Evolutionary conservation across 2,329 filamentous ascomycete genomes (phyloP).

Genomic region (Huntiella savannae): DNA sequence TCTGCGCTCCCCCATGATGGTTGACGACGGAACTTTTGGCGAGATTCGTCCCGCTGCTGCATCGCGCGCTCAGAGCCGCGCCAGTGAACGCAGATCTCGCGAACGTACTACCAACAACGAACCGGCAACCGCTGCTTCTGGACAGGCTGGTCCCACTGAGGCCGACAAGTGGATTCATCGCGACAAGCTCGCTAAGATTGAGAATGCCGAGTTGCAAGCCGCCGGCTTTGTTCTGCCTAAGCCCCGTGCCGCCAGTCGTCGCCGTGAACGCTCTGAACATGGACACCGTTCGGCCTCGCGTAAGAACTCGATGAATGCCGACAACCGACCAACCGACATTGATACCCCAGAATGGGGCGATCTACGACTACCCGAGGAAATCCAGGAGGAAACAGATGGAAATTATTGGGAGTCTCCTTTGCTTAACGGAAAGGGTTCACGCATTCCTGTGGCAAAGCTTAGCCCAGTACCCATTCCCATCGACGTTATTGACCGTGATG

Average conservation of each 20-base stretch:
- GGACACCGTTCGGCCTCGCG: conserved; percentile 13
- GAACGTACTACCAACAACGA: conserved; percentile 3
- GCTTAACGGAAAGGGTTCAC: conserved; percentile 37
- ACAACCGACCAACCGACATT: conserved; percentile 21
- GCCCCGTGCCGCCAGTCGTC: conserved; percentile 32
- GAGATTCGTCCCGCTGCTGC: conserved; percentile 2
- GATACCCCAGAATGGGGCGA: conserved; percentile 41
- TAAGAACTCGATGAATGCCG: conserved; percentile 20
- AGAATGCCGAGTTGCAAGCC: conserved; percentile 61
- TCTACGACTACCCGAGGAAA: conserved; percentile 58
- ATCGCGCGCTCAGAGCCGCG: conserved; percentile 8
- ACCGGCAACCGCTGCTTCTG: neutral
- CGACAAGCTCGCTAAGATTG: conserved; percentile 66
- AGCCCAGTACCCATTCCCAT: conserved; percentile 60
- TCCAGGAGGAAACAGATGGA: conserved; percentile 38
- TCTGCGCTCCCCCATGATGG: conserved; percentile 6
- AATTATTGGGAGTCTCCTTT: conserved; percentile 27
- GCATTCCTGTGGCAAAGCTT: conserved; percentile 68
- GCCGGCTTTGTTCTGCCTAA: conserved; percentile 48
- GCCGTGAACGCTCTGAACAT: conserved; percentile 13
- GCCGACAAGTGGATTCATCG: conserved; percentile 69
- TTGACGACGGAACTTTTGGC: conserved; percentile 7
- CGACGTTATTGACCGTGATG: conserved; percentile 56
- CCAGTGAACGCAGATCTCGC: conserved; percentile 10
- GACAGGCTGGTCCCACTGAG: conserved; percentile 21